Base-by-base conservation (phyloP, 176 grass and related monocot species). In the Aegilops sharonensis region DNA sequence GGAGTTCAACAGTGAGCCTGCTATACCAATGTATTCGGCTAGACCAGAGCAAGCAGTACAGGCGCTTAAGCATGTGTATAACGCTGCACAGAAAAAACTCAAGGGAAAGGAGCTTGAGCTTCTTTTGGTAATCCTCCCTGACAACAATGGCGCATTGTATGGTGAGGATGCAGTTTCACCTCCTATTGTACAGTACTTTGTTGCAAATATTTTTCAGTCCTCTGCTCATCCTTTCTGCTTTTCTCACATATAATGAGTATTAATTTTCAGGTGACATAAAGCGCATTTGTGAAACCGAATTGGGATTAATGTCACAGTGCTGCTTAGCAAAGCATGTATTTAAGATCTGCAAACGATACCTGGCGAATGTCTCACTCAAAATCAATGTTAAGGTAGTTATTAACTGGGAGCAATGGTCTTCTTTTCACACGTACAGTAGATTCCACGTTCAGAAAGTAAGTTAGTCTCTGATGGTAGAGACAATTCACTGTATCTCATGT, bases 271-370 rank as follows among this genome's bases (percentile, higher is more conserved):
- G 92, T 70, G 87, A 94, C 87, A 90, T 94, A 57, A 94, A 94
- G 73, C 87, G 92, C 76, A 94, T 94, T 76, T 94, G 92, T 57
- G 92, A 94, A 80, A 94, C 92, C 35, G 87, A 94, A 76, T 88
- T 94, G 87, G 92, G 92, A 43, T 81, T 94, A 67, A 90, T 94
- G 72, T 85, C 92, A 35, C 92, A 94, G 35, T 94, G 92, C 32
- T 94, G 81, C 87, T 52, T 94, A 36, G 91, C 92, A 43, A 94
- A 92, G 71, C 92, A 94, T 87, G 92, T 94, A 23, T 94, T 94
- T 64, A 94, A 91, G 87, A 89, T 94, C 48, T 92, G 89, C 85
- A 94, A 92, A 43, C 89, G 91, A 68, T 94, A 94, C 77, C 78
- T 94, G 60, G 87, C 87, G 34, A 94, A 94, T 88, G 92, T 94